Evolutionary conservation across 2,329 filamentous ascomycete species (phyloP).

Genomic region (Pestalotiopsis fici): DNA sequence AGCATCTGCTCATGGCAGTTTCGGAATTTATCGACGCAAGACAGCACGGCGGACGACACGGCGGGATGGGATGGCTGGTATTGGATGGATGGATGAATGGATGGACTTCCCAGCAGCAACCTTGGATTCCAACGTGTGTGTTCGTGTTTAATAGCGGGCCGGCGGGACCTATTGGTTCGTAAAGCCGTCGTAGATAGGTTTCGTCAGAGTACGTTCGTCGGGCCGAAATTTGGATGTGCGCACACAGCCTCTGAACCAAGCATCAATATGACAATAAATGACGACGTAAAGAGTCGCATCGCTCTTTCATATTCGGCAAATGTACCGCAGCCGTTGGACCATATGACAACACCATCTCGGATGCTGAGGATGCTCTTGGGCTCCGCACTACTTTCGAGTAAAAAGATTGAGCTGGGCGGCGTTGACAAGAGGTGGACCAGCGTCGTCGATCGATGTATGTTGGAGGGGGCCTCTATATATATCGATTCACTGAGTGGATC

Average conservation of each 20-base stretch:
- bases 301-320: not conserved
- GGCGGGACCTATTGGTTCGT: not conserved
- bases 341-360: not conserved
- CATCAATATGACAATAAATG: not conserved
- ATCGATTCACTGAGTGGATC: not conserved
- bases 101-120: not conserved
- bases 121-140: not conserved
- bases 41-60: too few species aligned
- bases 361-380: not conserved
- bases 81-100: too few species aligned
- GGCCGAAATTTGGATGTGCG: slow-evolving; percentile 2
- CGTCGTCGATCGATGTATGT: slow-evolving; percentile 3
- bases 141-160: not conserved
- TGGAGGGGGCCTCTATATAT: slow-evolving; percentile 4
- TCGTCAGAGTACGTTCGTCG: not conserved
- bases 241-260: slow-evolving; percentile 1
- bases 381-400: not conserved
- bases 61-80: too few species aligned
- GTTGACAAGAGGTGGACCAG: not conserved
- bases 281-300: slow-evolving; percentile 1
- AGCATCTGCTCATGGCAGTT: not conserved
- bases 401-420: not conserved
- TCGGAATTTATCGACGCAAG: not conserved
- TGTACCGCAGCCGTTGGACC: not conserved
- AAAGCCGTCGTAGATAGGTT: not conserved